Evolutionary conservation across 1,284 basidiomycete species (phyloP).

Genomic region (Chalciporus sp.): DNA sequence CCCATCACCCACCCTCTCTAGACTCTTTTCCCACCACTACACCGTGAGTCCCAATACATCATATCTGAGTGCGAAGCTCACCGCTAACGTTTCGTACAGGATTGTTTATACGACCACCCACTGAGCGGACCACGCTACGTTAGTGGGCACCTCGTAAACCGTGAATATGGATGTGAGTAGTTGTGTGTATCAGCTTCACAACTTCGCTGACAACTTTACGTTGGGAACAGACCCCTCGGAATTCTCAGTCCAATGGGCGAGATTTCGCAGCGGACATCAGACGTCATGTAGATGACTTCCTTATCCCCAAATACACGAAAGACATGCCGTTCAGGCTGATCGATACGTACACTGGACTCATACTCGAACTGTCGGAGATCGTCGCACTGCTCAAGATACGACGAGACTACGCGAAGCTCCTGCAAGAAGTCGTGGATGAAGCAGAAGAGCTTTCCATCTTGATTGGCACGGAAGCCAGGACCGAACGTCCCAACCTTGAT

Average conservation of each 20-base stretch:
- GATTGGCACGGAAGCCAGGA: slow-evolving; percentile 2
- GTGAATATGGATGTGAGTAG: too few species aligned
- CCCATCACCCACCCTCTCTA: neutral
- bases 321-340: slow-evolving; percentile 28
- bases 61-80: neutral
- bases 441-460: slow-evolving; percentile 1
- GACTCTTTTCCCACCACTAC: neutral
- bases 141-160: too few species aligned
- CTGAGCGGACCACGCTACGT: neutral
- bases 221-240: neutral
- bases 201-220: too few species aligned
- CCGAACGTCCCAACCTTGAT: slow-evolving; percentile 1
- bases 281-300: slow-evolving; percentile 12
- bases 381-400: slow-evolving; percentile 15
- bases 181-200: too few species aligned
- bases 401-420: slow-evolving; percentile 13
- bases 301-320: slow-evolving; percentile 18
- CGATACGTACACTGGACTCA: slow-evolving; percentile 28
- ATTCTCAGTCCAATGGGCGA: neutral
- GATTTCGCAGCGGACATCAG: slow-evolving; percentile 14
- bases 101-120: neutral
- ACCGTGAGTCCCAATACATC: neutral
- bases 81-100: neutral
- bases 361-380: slow-evolving; percentile 20
- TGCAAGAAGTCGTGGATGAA: slow-evolving; percentile 12